Conservation (phyloP, 2,329 filamentous ascomycete species). For the Fusarium albosuccineum region DNA sequence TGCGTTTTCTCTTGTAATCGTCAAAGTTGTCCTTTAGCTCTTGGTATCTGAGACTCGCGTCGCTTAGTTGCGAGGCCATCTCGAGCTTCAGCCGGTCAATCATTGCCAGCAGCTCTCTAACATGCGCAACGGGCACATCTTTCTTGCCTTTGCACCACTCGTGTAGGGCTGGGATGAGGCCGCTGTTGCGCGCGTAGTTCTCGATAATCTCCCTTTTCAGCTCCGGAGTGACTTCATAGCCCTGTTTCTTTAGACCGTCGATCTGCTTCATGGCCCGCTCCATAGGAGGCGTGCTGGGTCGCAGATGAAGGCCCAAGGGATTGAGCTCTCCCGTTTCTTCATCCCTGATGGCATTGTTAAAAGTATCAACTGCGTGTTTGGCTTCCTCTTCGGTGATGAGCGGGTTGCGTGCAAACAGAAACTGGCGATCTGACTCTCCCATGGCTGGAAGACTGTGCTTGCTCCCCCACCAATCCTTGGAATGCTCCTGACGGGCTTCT, state of each 20-base stretch:
- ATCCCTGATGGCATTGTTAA: not conserved
- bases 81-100: slow-evolving; percentile 30
- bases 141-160: slow-evolving; percentile 21
- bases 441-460: not conserved
- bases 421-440: slow-evolving; percentile 25
- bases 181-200: slow-evolving; percentile 16
- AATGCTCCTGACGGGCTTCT: not conserved
- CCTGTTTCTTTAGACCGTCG: slow-evolving; percentile 14
- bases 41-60: not conserved
- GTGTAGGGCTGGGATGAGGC: slow-evolving; percentile 21
- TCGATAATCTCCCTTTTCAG: slow-evolving; percentile 23
- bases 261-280: slow-evolving; percentile 23
- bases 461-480: slow-evolving; percentile 18
- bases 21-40: slow-evolving; percentile 3
- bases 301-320: slow-evolving; percentile 21
- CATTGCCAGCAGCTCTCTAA: slow-evolving; percentile 20
- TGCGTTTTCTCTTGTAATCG: not conserved
- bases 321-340: not conserved
- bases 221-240: slow-evolving; percentile 3
- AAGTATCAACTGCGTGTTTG: not conserved
- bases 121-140: slow-evolving; percentile 21
- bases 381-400: slow-evolving; percentile 17
- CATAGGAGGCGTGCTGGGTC: slow-evolving; percentile 30
- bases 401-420: slow-evolving; percentile 17
- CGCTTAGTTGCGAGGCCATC: slow-evolving; percentile 13